These are phyloP conservation scores for Dalbergia cultrata DNA, from an alignment of 306 rosid genomes.

Conservation along the genomic window DNA sequence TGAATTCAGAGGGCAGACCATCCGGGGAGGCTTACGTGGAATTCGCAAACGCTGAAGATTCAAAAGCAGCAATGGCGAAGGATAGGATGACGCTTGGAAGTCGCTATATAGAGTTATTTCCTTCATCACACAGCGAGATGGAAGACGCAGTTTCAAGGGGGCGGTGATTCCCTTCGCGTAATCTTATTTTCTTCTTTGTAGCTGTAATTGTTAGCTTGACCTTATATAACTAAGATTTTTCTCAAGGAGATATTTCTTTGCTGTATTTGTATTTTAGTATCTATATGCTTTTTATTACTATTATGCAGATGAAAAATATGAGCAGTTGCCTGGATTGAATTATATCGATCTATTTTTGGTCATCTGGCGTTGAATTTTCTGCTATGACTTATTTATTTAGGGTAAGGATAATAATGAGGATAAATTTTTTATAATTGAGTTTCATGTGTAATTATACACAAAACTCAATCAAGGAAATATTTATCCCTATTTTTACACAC, in stretches of 20 bases:
- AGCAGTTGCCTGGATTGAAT: slow-evolving; percentile 24
- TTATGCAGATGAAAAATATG: slow-evolving; percentile 33
- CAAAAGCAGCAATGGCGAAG: slow-evolving; percentile 89
- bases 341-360: slow-evolving; percentile 1
- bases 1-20: slow-evolving; percentile 95
- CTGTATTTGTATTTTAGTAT: slow-evolving; percentile 43
- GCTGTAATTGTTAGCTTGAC: slow-evolving; percentile 42
- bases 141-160: slow-evolving; percentile 88
- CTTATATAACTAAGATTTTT: slow-evolving; percentile 48
- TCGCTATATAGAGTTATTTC: slow-evolving; percentile 88
- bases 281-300: slow-evolving; percentile 32
- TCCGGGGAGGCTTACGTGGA: slow-evolving; percentile 97
- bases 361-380: not conserved
- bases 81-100: slow-evolving; percentile 97
- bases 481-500: too few relatives aligned
- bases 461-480: too few relatives aligned
- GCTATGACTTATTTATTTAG: not conserved
- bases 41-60: slow-evolving; percentile 78
- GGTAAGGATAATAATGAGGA: too few relatives aligned
- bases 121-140: slow-evolving; percentile 81
- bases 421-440: too few relatives aligned
- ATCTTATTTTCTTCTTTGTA: slow-evolving; percentile 45
- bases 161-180: slow-evolving; percentile 60
- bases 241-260: slow-evolving; percentile 26
- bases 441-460: too few relatives aligned